These are phyloP conservation scores for Phytophthora syringae DNA, from an alignment of 352 stramenopile genomes.

Conservation along the genomic window DNA sequence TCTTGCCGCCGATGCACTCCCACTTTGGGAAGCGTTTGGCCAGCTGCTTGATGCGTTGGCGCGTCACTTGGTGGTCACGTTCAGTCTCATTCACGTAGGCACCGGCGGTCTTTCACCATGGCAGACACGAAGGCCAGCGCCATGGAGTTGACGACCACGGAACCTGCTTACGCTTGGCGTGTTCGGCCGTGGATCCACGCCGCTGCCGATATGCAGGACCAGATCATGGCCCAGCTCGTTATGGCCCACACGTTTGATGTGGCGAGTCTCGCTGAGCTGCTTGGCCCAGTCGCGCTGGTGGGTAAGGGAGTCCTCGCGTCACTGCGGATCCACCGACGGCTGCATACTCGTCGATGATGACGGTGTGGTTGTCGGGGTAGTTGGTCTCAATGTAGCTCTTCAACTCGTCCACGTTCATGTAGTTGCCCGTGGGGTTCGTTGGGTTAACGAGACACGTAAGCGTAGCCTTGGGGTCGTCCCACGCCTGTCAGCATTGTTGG, in stretches of 20 bases:
- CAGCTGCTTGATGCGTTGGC: conserved; percentile 57
- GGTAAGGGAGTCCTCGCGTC: conserved; percentile 86
- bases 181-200: conserved; percentile 79
- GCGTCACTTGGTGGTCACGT: conserved; percentile 84
- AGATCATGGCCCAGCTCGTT: conserved; percentile 93
- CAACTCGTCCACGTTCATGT: too few species aligned
- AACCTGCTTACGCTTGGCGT: conserved; percentile 92
- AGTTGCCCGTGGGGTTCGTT: too few species aligned
- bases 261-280: conserved; percentile 79
- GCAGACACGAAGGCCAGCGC: conserved; percentile 86
- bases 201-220: conserved; percentile 92
- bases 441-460: too few species aligned
- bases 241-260: too few species aligned
- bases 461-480: too few species aligned
- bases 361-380: conserved; percentile 87
- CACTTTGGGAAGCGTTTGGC: too few species aligned
- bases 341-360: conserved; percentile 94
- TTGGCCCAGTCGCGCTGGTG: conserved; percentile 86
- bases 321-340: conserved; percentile 86
- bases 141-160: conserved; percentile 93
- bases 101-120: conserved; percentile 84
- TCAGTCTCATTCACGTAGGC: conserved; percentile 88
- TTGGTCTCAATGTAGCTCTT: conserved; percentile 89
- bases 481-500: too few species aligned
- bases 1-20: conserved; percentile 70